Evolutionary conservation across 2,329 filamentous ascomycete genomes (phyloP), one percentile per base, ranked within the genome.

Genomic region (Penicillium sclerotigenum): DNA sequence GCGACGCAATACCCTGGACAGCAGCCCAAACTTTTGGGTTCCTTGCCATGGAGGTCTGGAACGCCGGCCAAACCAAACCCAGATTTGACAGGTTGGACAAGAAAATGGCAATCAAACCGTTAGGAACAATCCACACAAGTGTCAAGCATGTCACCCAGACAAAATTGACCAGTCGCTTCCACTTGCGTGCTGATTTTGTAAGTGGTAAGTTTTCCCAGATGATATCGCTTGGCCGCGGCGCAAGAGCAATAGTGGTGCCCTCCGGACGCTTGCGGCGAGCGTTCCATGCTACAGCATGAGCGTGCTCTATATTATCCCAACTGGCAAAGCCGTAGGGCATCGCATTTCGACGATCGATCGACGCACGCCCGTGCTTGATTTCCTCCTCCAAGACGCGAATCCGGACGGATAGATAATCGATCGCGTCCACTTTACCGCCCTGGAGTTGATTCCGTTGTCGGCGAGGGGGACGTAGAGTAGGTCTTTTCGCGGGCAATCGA

Each of bases 201-300:
- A 97, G 77, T 6, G 85, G 82, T 77, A 99, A 83, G 68, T 99
- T 99, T 71, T 91, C 88, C 94, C 94, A 99, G 62, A 99, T 96
- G 51, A 99, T 84, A 71, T 97, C 93, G 69, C 89, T 91, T 3
- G 94, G 93, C 56, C 86, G 85, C 2, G 94, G 91, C 1, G 94
- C 92, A 14, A 97, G 81, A 6, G 78, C 81, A 53, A 99, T 84
- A 0, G 83, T 89, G 0, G 91, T 86, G 5, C 90, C 90, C 38
- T 89, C 81, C 0, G 90, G 90, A 64, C 88, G 88, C 77, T 94
- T 94, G 47, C 86, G 89, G 56, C 89, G 88, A 22, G 88, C 85
- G 10, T 87, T 83, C 74, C 89, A 96, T 11, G 92, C 94, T 59
- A 96, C 91, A 20, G 84, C 84, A 69, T 99, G 94, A 0, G 94